phyloP scores from a whole-genome alignment of 495 filamentous ascomycete species.

The Rusavskia elegans region DNA sequence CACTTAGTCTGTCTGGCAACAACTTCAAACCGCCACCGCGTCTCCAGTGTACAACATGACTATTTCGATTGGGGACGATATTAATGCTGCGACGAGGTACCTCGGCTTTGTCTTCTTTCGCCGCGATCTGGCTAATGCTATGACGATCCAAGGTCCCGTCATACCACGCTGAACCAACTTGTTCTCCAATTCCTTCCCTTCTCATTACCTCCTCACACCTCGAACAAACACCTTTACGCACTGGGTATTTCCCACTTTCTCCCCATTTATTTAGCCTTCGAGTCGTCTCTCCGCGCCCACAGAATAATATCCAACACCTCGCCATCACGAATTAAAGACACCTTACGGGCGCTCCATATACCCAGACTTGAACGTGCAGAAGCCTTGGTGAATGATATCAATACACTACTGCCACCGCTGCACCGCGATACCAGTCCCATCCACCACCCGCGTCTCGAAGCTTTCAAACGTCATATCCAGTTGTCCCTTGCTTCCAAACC shows the following conservation, averaged over 20 bases:
- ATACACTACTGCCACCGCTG: background rate
- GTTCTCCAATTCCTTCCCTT: slow-evolving; percentile 29
- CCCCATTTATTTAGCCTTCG: slow-evolving; percentile 29
- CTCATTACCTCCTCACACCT: slow-evolving; percentile 25
- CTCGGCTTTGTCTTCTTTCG: background rate
- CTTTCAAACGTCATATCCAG: slow-evolving; percentile 20
- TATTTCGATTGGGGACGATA: background rate
- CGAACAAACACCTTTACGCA: slow-evolving; percentile 20
- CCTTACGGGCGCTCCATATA: slow-evolving; percentile 8
- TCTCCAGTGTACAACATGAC: background rate
- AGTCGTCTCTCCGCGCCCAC: slow-evolving; percentile 8
- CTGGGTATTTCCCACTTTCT: slow-evolving; percentile 27
- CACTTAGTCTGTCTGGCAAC: too few species aligned
- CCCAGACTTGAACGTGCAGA: slow-evolving; percentile 6
- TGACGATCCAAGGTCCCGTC: slow-evolving; percentile 18
- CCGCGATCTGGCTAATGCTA: background rate
- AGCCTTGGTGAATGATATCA: background rate
- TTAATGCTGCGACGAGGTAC: background rate
- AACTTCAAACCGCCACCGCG: too few species aligned
- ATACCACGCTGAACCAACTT: slow-evolving; percentile 30
- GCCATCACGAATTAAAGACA: background rate
- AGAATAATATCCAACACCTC: background rate
- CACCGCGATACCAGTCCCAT: background rate
- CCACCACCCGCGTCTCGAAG: slow-evolving; percentile 7
- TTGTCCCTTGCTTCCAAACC: slow-evolving; percentile 19